Evolutionary conservation across 371 early-diverging fungal species (phyloP).

Genomic region (Neoconidiobolus thromboides): DNA sequence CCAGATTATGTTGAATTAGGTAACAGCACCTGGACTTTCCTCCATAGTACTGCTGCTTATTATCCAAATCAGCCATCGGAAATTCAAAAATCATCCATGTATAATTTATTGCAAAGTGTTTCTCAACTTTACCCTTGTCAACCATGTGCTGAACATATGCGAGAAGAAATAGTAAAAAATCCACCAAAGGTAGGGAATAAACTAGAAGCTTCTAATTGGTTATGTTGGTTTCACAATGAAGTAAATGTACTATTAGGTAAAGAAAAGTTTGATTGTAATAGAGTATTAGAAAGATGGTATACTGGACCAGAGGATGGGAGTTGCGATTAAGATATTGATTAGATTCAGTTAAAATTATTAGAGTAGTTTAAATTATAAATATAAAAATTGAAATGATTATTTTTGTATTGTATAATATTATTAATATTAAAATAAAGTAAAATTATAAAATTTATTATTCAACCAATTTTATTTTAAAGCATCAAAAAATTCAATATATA

Average conservation of each 20-base stretch:
- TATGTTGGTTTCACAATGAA: conserved; percentile 92
- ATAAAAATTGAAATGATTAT: no score
- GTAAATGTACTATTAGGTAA: conserved; percentile 90
- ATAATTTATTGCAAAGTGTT: conserved; percentile 46
- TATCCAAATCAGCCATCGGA: conserved; percentile 78
- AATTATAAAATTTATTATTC: no score
- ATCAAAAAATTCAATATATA: no score
- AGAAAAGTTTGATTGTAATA: conserved; percentile 80
- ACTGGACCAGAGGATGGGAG: conserved; percentile 60
- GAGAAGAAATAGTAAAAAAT: conserved; percentile 35
- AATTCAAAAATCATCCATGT: conserved; percentile 55
- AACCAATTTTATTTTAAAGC: no score
- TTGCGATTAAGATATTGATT: conserved; percentile 15
- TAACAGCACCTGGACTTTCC: conserved; percentile 87
- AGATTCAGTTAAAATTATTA: no score
- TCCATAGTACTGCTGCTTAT: conserved; percentile 97
- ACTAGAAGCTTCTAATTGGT: conserved; percentile 58
- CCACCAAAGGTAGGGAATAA: conserved; percentile 75
- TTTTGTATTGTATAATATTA: no score
- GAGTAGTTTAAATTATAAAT: no score
- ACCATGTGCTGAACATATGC: conserved; percentile 76
- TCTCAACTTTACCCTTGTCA: conserved; percentile 90
- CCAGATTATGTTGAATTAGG: conserved; percentile 80
- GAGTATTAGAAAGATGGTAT: conserved; percentile 85
- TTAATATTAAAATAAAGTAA: no score